Evolutionary conservation across 345 rosid species (phyloP), one percentile per base, ranked within the genome.

Genomic region (Cardiospermum halicacabum): DNA sequence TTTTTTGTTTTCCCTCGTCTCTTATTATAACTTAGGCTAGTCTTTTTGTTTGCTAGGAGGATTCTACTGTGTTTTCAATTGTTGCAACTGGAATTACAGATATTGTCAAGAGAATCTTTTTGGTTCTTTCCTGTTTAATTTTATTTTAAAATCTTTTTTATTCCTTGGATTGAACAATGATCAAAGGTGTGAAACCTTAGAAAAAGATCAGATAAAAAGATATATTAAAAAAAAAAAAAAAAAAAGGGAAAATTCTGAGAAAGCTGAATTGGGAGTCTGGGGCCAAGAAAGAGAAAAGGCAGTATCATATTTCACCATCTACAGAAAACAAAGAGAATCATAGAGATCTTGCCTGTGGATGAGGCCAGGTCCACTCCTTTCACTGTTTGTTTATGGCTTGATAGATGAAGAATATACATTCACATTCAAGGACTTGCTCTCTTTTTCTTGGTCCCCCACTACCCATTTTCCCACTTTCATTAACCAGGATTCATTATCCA

Each of bases 321-420:
- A 59, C 15, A 24, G 74, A 70, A 55, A 72, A 77, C 82, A 77
- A 72, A 80, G 82, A 72, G 92, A 82, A 84, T 82, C 89, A 51
- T 70, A 74, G 75, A 82, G 84, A 86, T 84, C 80, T 77, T 77
- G 85, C 62, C 60, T 66, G 57, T 47, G 75, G 81, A 78, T 67
- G 82, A 72, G 68, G 73, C 79, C 77, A 74, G 76, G 80, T 48
- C 88, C 86, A 70, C 72, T 37, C 69, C 73, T 67, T 57, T 60
- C 72, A 16, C 75, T 37, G 12, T 58, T 45, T 67, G 48, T 60
- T 45, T 58, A 58, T 76, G 79, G 80, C 79, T 69, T 78, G 82
- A 75, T 56, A 62, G 59, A 48, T 36, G 75, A 63, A 57, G 49
- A 49, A 49, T 63, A 32, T 65, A 1, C 68, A 43, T 43, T 63